Conservation (phyloP, 345 rosid species). For the Gossypium stocksii region DNA sequence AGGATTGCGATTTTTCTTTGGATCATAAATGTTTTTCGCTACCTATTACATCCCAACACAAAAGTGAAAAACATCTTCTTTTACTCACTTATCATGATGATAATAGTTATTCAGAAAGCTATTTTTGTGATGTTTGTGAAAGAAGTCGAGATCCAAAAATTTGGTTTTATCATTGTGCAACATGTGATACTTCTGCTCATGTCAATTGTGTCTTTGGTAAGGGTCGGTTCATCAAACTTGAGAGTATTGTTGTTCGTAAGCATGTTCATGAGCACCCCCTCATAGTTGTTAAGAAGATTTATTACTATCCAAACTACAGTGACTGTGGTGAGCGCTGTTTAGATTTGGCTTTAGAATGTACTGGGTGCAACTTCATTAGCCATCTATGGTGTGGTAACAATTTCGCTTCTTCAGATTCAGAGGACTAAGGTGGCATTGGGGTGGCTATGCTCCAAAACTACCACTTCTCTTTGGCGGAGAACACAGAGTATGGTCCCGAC, state of each 20-base stretch:
- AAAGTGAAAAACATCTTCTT: not conserved
- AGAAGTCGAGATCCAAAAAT: not conserved
- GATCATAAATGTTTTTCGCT: not conserved
- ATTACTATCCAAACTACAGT: not conserved
- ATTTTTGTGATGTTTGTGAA: not conserved
- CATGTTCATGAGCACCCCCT: not conserved
- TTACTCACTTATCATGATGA: not conserved
- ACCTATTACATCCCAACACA: not conserved
- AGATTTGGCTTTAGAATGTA: not conserved
- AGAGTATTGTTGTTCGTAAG: fast-evolving
- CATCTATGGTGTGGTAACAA: not conserved
- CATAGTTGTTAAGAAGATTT: not conserved
- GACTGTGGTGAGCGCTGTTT: not conserved
- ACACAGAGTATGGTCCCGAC: too few species aligned
- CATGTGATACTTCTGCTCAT: not conserved
- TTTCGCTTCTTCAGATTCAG: too few species aligned
- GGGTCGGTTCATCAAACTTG: not conserved
- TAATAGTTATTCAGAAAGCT: not conserved
- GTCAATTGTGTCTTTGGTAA: not conserved
- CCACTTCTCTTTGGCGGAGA: not conserved
- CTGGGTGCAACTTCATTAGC: not conserved
- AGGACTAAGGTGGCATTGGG: not conserved
- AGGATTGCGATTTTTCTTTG: not conserved
- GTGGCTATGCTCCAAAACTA: not conserved
- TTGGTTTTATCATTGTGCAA: not conserved